Percentiles rank a stretch among this genome's conserved stretches.
These are phyloP conservation scores for Pyrenula massariospora DNA, from an alignment of 495 filamentous ascomycete genomes.

Conservation along the genomic window DNA sequence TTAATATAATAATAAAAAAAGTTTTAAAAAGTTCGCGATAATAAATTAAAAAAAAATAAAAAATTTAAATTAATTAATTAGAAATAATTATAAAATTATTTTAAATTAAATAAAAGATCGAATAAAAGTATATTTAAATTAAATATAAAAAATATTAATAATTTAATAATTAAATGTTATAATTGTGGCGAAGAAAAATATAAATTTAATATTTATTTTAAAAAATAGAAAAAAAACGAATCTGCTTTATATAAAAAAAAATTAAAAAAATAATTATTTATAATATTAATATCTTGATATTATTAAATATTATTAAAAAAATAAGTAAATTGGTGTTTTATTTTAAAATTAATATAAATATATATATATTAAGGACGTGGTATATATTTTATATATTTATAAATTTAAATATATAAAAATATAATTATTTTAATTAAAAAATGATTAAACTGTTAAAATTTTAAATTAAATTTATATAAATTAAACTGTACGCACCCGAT, in stretches of 20 bases:
- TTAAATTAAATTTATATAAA: no score
- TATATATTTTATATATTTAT: no score
- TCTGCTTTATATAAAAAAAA: conserved; percentile 2
- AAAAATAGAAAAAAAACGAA: neutral
- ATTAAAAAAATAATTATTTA: neutral
- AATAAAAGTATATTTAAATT: neutral
- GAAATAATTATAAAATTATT: neutral
- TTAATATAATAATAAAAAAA: no score
- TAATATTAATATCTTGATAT: conserved; percentile 1
- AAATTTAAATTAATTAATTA: no score
- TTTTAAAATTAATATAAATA: neutral
- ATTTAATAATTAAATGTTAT: neutral
- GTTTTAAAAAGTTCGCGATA: no score
- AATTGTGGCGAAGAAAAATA: neutral
- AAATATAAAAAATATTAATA: neutral
- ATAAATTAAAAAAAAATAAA: no score
- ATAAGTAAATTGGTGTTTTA: neutral
- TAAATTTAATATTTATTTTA: conserved; percentile 5
- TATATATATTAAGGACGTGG: neutral
- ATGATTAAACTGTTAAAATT: no score
- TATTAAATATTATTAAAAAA: neutral
- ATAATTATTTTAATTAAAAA: no score
- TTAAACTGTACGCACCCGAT: no score
- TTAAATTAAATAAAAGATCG: neutral
- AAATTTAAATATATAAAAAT: no score